Conservation (phyloP, 768 basidiomycete species). For the Hortiboletus flavorubellus region DNA sequence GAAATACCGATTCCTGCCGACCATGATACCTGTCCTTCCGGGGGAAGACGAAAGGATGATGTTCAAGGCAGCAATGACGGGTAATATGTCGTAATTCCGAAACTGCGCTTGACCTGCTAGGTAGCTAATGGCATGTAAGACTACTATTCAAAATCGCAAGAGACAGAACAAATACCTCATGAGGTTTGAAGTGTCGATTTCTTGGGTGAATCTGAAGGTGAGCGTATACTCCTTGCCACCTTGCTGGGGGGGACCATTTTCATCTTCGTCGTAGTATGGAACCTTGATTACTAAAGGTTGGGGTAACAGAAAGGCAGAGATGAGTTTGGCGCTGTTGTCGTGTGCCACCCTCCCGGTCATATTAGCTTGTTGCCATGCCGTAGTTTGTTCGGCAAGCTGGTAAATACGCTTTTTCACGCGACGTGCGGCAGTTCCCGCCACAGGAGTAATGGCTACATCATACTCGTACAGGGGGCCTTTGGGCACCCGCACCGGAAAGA, state of each 20-base stretch:
- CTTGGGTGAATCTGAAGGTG: slow-evolving; percentile 40
- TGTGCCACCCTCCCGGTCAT: slow-evolving; percentile 44
- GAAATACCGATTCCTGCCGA: slow-evolving; percentile 54
- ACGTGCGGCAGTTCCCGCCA: slow-evolving; percentile 28
- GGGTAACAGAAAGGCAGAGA: slow-evolving; percentile 39
- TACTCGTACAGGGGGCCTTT: slow-evolving; percentile 48
- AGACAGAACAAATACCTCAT: slow-evolving; percentile 31
- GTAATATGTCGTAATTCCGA: slow-evolving; percentile 43
- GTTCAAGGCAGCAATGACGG: slow-evolving; percentile 49
- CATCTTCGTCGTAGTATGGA: slow-evolving; percentile 45
- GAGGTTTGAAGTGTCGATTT: slow-evolving; percentile 43
- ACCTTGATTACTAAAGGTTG: slow-evolving; percentile 41
- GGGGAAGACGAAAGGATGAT: slow-evolving; percentile 45
- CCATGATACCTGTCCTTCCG: slow-evolving; percentile 46
- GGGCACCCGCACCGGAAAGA: slow-evolving; percentile 48
- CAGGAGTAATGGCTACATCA: slow-evolving; percentile 41
- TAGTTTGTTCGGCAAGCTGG: slow-evolving; percentile 44
- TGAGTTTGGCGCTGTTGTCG: slow-evolving; percentile 44
- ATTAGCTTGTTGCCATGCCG: slow-evolving; percentile 39
- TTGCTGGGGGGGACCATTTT: slow-evolving; percentile 28
- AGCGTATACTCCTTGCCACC: slow-evolving; percentile 43
- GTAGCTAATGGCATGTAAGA: slow-evolving; percentile 36
- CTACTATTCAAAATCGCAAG: not conserved
- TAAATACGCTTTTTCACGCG: slow-evolving; percentile 47
- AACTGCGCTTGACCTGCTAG: slow-evolving; percentile 42